phyloP scores from a whole-genome alignment of 2,329 filamentous ascomycete species.

The Colletotrichum tabaci region DNA sequence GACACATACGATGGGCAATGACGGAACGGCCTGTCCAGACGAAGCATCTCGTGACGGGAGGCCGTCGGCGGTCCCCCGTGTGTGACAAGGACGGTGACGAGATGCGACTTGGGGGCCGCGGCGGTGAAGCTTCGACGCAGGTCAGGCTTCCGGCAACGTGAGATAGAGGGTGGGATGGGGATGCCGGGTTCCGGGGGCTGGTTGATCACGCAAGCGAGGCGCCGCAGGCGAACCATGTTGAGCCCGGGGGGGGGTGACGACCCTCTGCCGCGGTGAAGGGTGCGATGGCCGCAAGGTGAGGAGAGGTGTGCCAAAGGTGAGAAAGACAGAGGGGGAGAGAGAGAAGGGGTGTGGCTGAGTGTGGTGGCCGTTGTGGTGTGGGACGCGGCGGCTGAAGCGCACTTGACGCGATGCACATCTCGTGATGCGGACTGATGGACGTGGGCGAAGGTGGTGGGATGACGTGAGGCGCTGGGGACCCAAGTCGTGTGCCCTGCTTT shows the following conservation, averaged over 20 bases:
- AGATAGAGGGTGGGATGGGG: neutral
- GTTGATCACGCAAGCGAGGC: conserved; percentile 19
- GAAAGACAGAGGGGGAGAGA: neutral
- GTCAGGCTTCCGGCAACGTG: conserved; percentile 4
- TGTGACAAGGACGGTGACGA: conserved; percentile 7
- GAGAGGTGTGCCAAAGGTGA: neutral
- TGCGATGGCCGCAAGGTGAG: neutral
- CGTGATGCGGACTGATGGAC: conserved; percentile 7
- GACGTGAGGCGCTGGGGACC: conserved; percentile 26
- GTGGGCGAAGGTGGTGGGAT: conserved; percentile 12
- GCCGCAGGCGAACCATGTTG: conserved; percentile 3
- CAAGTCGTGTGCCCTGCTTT: neutral
- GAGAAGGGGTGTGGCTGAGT: neutral
- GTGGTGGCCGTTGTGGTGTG: neutral
- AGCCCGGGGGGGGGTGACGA: neutral
- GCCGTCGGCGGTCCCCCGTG: neutral
- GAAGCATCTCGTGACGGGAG: conserved; percentile 1
- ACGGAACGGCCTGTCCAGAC: neutral
- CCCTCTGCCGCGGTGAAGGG: neutral
- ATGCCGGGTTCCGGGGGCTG: conserved; percentile 7
- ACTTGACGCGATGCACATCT: conserved; percentile 15
- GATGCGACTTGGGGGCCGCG: neutral
- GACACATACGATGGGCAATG: neutral
- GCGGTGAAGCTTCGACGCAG: conserved; percentile 6
- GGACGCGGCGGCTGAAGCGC: conserved; percentile 7